These are phyloP conservation scores for Colletotrichum sp. DNA, from an alignment of 2,329 filamentous ascomycete species.

Conservation along the genomic window DNA sequence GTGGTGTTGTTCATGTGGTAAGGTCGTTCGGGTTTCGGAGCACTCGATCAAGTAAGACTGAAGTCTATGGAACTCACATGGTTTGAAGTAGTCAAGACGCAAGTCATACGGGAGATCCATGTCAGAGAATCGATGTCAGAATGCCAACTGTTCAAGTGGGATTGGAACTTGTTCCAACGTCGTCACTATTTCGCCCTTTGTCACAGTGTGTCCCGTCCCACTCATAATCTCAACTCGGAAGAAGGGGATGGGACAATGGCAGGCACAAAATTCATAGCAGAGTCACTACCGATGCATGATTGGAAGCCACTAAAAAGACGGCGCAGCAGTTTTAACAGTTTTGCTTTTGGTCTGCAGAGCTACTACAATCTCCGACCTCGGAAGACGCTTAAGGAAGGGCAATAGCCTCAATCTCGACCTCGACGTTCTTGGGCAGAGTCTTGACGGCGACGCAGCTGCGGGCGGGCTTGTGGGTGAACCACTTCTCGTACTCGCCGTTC, in stretches of 20 bases:
- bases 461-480: conserved; percentile 84
- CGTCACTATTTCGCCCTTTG: not conserved
- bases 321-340: not conserved
- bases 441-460: conserved; percentile 90
- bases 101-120: not conserved
- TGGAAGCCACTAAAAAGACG: not conserved
- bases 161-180: not conserved
- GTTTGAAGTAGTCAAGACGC: not conserved
- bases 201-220: not conserved
- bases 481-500: conserved; percentile 86
- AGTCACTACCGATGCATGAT: not conserved
- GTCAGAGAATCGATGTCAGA: not conserved
- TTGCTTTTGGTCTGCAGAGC: not conserved
- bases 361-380: not conserved
- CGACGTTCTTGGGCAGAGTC: conserved; percentile 83
- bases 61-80: not conserved
- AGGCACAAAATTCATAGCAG: not conserved
- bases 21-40: not conserved
- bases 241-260: not conserved
- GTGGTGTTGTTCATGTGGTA: not conserved
- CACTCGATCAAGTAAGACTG: not conserved
- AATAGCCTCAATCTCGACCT: conserved; percentile 91
- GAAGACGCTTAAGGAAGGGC: conserved; percentile 61
- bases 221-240: not conserved
- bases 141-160: no score